phyloP scores from a whole-genome alignment of 2,329 filamentous ascomycete genomes.

The Aspergillus neoniger region DNA sequence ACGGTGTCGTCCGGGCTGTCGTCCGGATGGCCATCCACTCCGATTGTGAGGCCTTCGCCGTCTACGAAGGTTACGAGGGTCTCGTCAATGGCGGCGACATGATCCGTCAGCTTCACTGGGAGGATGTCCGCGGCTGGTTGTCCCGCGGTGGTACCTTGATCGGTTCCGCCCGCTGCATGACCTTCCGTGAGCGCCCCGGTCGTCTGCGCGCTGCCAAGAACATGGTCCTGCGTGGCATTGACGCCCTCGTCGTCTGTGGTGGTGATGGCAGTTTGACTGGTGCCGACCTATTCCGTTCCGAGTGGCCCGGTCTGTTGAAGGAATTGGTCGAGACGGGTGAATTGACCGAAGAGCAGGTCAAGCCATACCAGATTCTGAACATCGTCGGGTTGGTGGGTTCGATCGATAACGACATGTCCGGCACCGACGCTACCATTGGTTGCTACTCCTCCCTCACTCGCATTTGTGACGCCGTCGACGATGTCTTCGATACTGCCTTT shows the following conservation, averaged over 20 bases:
- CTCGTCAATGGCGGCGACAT: constrained; percentile 85
- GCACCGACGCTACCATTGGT: constrained; percentile 95
- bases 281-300: constrained; percentile 86
- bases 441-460: constrained; percentile 91
- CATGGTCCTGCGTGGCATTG: constrained; percentile 88
- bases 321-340: constrained; percentile 78
- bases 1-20: constrained; percentile 83
- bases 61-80: constrained; percentile 96
- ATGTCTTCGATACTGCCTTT: constrained; percentile 87
- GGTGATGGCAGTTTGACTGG: constrained; percentile 96
- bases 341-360: constrained; percentile 69
- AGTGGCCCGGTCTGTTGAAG: constrained; percentile 85
- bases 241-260: constrained; percentile 94
- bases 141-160: constrained; percentile 95
- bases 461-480: constrained; percentile 95
- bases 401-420: constrained; percentile 97
- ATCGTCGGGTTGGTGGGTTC: constrained; percentile 95
- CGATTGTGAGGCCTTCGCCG: constrained; percentile 74
- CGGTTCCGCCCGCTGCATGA: constrained; percentile 89
- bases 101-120: constrained; percentile 86
- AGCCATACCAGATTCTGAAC: constrained; percentile 82
- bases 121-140: constrained; percentile 91
- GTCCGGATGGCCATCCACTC: constrained; percentile 88
- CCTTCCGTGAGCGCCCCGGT: constrained; percentile 85
- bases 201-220: constrained; percentile 88